Percentiles rank a stretch among this genome's conserved stretches.
Evolutionary conservation across 345 rosid genomes (phyloP).

Genomic region (Pugionium dolabratum): DNA sequence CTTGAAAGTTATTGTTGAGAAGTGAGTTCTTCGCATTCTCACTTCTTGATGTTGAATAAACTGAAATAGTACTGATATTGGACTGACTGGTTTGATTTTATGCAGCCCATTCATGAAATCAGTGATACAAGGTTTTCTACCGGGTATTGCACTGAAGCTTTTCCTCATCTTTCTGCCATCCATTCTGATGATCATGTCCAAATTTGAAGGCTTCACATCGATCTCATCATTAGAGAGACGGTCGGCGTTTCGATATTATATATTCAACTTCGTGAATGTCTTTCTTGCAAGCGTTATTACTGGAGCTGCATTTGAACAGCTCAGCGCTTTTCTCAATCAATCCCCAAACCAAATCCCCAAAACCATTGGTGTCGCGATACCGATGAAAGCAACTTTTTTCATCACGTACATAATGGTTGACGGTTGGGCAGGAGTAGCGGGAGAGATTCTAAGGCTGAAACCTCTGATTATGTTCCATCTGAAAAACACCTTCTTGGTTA

Average conservation of each 20-base stretch:
- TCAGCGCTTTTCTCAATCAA: slow-evolving; percentile 60
- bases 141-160: slow-evolving; percentile 89
- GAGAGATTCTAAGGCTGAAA: slow-evolving; percentile 82
- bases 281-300: slow-evolving; percentile 80
- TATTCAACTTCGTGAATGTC: slow-evolving; percentile 82
- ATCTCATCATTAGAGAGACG: slow-evolving; percentile 83
- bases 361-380: slow-evolving; percentile 87
- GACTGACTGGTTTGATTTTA: slow-evolving; percentile 8
- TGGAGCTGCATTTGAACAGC: slow-evolving; percentile 85
- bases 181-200: slow-evolving; percentile 91
- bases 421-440: slow-evolving; percentile 99
- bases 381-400: slow-evolving; percentile 91
- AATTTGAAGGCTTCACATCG: slow-evolving; percentile 86
- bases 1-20: slow-evolving; percentile 62
- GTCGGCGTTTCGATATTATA: slow-evolving; percentile 78
- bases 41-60: slow-evolving; percentile 15
- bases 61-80: slow-evolving; percentile 6
- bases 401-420: slow-evolving; percentile 97
- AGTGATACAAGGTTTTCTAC: slow-evolving; percentile 81
- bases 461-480: slow-evolving; percentile 81
- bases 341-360: slow-evolving; percentile 70
- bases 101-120: slow-evolving; percentile 77
- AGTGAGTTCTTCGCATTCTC: slow-evolving; percentile 47
- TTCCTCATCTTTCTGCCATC: slow-evolving; percentile 91
- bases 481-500: slow-evolving; percentile 88